These are phyloP conservation scores for Nakazawaea ernobii DNA, from an alignment of 805 yeast genomes.

Conservation along the genomic window DNA sequence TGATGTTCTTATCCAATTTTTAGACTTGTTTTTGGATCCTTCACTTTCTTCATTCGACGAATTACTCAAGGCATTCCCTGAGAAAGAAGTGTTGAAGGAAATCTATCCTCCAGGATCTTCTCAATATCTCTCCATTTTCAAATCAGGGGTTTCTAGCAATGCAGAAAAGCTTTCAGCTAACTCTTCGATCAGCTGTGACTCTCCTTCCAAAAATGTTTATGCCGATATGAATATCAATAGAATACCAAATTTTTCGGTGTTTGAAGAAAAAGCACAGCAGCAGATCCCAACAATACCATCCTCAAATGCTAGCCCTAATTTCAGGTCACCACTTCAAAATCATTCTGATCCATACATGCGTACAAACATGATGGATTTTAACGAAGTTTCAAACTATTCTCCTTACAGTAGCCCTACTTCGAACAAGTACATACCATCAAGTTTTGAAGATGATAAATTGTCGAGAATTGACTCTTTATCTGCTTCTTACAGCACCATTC, in stretches of 20 bases:
- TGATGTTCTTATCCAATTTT: conserved; percentile 25
- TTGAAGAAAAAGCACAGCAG: not conserved
- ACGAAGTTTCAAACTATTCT: no score
- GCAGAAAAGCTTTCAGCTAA: not conserved
- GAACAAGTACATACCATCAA: no score
- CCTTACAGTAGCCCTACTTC: no score
- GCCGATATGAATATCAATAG: not conserved
- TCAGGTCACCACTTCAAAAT: not conserved
- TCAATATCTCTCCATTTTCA: not conserved
- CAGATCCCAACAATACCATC: not conserved
- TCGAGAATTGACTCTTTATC: no score
- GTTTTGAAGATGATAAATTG: no score
- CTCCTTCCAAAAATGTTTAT: not conserved
- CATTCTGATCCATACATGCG: no score
- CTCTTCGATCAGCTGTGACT: not conserved
- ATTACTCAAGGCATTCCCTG: conserved; percentile 7
- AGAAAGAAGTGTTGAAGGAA: not conserved
- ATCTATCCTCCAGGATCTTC: not conserved
- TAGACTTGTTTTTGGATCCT: conserved; percentile 28
- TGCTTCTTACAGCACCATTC: no score
- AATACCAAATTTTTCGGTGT: not conserved
- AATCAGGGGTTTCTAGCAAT: not conserved
- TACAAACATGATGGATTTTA: no score
- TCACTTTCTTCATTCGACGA: conserved; percentile 21
- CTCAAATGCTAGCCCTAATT: not conserved